These are phyloP conservation scores for Phytopythium oedochilum DNA, from an alignment of 352 stramenopile genomes.

Conservation along the genomic window DNA sequence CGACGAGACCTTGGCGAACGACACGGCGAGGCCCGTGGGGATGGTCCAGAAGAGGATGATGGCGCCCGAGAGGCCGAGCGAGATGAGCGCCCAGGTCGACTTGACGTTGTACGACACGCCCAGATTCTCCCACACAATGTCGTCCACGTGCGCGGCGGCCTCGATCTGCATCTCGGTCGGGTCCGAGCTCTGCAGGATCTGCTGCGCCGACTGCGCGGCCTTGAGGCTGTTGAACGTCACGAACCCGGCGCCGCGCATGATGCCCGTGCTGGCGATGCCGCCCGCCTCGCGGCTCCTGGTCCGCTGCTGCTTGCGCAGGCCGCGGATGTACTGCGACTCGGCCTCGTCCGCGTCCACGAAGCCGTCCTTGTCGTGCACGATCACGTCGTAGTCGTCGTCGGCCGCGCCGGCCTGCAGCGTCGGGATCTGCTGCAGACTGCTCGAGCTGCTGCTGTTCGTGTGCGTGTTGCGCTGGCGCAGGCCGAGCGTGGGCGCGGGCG, in stretches of 20 bases:
- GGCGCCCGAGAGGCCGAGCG: constrained; percentile 39
- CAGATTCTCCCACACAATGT: constrained; percentile 81
- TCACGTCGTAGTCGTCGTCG: constrained; percentile 2
- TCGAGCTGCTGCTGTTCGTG: constrained; percentile 3
- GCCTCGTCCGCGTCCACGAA: constrained; percentile 6
- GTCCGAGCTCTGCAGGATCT: constrained; percentile 71
- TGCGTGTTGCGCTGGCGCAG: background rate
- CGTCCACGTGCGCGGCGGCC: constrained; percentile 48
- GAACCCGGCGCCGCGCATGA: constrained; percentile 74
- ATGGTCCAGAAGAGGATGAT: constrained; percentile 87
- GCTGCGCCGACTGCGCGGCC: constrained; percentile 65
- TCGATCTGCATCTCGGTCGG: constrained; percentile 72
- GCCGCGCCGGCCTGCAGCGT: constrained; percentile 20
- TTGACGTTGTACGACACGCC: constrained; percentile 73
- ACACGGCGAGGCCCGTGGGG: constrained; percentile 72
- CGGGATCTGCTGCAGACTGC: constrained; percentile 4
- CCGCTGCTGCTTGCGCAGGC: constrained; percentile 34
- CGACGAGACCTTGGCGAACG: constrained; percentile 59
- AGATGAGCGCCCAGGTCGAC: constrained; percentile 66
- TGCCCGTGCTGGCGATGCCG: constrained; percentile 28
- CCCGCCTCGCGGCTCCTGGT: constrained; percentile 2
- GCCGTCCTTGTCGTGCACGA: background rate
- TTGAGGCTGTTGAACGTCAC: constrained; percentile 80
- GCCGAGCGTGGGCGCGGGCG: background rate
- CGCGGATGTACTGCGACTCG: constrained; percentile 62